Evolutionary conservation across 805 yeast species (phyloP).

Genomic region (Tetrapisispora arboricola): DNA sequence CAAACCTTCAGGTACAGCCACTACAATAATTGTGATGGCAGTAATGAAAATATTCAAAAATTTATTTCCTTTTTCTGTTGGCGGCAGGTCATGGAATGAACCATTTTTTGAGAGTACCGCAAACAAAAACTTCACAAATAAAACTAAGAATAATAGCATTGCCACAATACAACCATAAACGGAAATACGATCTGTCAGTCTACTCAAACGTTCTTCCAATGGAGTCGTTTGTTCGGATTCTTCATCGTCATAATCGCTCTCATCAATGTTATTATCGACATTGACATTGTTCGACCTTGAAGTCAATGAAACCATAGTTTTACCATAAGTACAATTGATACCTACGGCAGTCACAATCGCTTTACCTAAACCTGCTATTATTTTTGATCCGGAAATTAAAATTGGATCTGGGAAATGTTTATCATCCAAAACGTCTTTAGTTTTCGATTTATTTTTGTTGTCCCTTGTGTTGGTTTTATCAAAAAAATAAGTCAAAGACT

Average conservation of each 20-base stretch:
- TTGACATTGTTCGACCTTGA: not conserved
- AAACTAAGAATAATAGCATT: constrained; percentile 62
- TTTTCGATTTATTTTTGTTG: constrained; percentile 10
- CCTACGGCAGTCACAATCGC: constrained; percentile 91
- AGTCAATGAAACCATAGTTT: constrained; percentile 67
- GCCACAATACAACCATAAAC: constrained; percentile 88
- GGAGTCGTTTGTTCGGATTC: constrained; percentile 82
- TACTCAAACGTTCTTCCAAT: constrained; percentile 68
- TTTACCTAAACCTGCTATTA: constrained; percentile 75
- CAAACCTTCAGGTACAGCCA: constrained; percentile 98
- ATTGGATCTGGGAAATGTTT: constrained; percentile 51
- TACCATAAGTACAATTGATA: constrained; percentile 77
- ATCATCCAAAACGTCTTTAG: constrained; percentile 6
- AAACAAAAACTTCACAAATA: constrained; percentile 65
- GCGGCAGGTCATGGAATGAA: constrained; percentile 33
- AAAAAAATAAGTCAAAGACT: constrained; percentile 27
- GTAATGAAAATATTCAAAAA: constrained; percentile 82
- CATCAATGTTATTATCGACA: not conserved
- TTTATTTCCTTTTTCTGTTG: constrained; percentile 73
- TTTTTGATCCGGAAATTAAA: constrained; percentile 83
- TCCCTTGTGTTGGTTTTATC: constrained; percentile 4
- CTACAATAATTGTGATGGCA: constrained; percentile 86
- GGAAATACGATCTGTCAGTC: constrained; percentile 88
- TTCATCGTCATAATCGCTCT: constrained; percentile 19
- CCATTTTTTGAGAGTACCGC: constrained; percentile 39